Base-by-base conservation (phyloP, 2,329 filamentous ascomycete genomes). In the Colletotrichum abscissum region DNA sequence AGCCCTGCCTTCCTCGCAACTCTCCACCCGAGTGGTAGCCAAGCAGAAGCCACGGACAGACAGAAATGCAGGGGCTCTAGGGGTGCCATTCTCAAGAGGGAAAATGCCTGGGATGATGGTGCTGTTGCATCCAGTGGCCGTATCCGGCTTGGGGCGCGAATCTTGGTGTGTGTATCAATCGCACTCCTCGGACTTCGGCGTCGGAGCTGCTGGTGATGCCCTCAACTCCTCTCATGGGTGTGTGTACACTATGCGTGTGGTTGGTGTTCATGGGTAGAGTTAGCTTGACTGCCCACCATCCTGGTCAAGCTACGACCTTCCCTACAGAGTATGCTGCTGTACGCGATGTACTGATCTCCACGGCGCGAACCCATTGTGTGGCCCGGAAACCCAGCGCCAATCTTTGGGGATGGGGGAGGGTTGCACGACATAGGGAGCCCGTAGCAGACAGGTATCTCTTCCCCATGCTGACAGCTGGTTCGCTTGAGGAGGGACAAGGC, bases 321-420 rank as follows among this genome's bases (percentile, higher is more conserved):
- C 42, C 35, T n/a, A 49, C 42, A 49, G 42, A 49, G 42, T 11
- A 49, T 49, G 42, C 42, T 49, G 42, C 8, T 49, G 42, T 49
- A 49, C 42, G 42, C 42, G 42, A 49, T 63, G 59, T 38, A 63
- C 55, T 54, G 30, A 42, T 59, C 68, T 70, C 24, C 55, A 38
- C 22, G 55, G 55, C 55, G 38, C 35, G 22, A 69, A 35, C 63
- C 55, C 56, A 28, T 52, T 30, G 19, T 33, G 19, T 69, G 67
- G 54, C 54, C 49, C 60, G 54, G 62, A 30, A 69, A 66, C 54
- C 54, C 38, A 28, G 67, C 62, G 62, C 54, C 63, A 70, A 59
- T 67, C 68, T 58, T 30, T 33, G 28, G 28, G 8, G 8, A 30
- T 54, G 38, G 35, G n/a, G n/a, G 52, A 30, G 28, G 67, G 54